Base-by-base conservation (phyloP, 23 red algal species). In the Gracilaria vermiculophylla region DNA sequence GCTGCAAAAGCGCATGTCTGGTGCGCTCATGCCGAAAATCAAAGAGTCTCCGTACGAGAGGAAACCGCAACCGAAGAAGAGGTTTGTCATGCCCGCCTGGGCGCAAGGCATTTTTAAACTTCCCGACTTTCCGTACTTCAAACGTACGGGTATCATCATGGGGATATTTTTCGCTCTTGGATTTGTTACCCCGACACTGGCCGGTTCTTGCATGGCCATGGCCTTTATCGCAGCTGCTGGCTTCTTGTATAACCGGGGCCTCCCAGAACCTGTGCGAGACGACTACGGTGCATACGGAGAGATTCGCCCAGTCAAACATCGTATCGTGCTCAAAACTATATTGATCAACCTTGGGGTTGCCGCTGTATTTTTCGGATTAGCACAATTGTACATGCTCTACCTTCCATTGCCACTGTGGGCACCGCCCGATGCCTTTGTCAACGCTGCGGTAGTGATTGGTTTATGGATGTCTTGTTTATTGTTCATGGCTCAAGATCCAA, bases 161-260 rank as follows among this genome's bases (percentile, higher is more conserved):
- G 92, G 83, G 3, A 83, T 98, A 17, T 95, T 99, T 61, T 66
- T 86, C 29, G 28, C 90, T 28, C 81, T 94, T 40, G 90, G 93
- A 41, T 94, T 95, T 54, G 62, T 94, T 39, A 91, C 83, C 33
- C 97, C 97, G 10, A 91, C 77, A 11, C 77, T 98, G 4, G 88
- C 92, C 24, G 87, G 92, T 21, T 91, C 78, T 53, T 86, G 82
- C 48, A 92, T 98, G 89, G 89, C 92, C 28, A 95, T 99, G 84
- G 85, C 89, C 14, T 88, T 91, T 50, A 95, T 99, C 42, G 58
- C 97, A 52, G 86, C 86, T 53, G 80, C 91, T 20, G 92, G 85
- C 39, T 99, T 99, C 49, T 65, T 99, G 41, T 99, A 84, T 80
- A 99, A 99, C 44, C 86, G 97, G 40, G 97, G 93, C 60, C 69